phyloP scores from a whole-genome alignment of 768 basidiomycete species.

The Imleria badia region DNA sequence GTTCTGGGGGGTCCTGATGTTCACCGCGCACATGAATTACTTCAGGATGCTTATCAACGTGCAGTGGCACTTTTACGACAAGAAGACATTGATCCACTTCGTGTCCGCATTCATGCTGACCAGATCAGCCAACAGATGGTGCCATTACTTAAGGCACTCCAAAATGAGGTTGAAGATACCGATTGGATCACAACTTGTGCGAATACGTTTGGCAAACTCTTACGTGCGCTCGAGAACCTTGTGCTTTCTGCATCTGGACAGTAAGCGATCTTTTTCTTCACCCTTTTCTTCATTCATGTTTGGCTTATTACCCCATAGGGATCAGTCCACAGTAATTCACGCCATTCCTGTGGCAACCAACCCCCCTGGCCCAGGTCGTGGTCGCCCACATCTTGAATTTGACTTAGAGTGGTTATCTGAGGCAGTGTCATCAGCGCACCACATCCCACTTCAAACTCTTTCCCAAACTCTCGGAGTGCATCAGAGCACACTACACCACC shows the following conservation, averaged over 20 bases:
- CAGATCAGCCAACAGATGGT: constrained; percentile 4
- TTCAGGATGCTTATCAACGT: constrained; percentile 7
- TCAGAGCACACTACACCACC: not conserved
- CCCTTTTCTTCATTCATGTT: constrained; percentile 22
- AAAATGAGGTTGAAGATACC: not conserved
- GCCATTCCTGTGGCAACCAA: not conserved
- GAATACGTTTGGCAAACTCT: not conserved
- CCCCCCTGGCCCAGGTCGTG: not conserved
- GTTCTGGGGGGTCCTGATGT: constrained; percentile 10
- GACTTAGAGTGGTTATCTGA: not conserved
- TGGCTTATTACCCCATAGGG: too few relatives aligned
- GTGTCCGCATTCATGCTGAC: constrained; percentile 18
- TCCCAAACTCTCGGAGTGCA: not conserved
- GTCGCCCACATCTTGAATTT: constrained; percentile 1
- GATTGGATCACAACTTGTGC: not conserved
- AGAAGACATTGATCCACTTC: constrained; percentile 13
- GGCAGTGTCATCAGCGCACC: not conserved
- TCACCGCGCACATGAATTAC: constrained; percentile 5
- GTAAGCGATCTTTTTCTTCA: not conserved
- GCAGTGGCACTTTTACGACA: constrained; percentile 2
- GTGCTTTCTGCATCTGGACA: not conserved
- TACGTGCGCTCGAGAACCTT: not conserved
- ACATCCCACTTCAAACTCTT: not conserved
- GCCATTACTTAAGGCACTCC: constrained; percentile 13
- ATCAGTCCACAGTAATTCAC: constrained; percentile 3